phyloP scores from a whole-genome alignment of 2,329 filamentous ascomycete species.

The Chaetothyriales sp. region DNA sequence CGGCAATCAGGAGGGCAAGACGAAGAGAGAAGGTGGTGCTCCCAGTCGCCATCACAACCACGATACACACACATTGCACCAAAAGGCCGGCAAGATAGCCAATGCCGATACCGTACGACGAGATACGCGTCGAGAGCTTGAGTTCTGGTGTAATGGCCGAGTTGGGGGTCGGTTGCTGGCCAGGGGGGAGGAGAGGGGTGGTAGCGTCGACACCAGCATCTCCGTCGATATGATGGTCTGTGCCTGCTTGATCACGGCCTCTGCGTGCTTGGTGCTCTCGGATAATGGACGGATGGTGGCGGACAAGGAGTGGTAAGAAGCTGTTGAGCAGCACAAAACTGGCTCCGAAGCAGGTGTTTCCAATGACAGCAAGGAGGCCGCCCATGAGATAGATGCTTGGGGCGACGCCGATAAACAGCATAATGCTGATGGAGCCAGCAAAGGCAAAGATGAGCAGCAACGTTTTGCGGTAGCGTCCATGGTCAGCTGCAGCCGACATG shows the following conservation, averaged over 20 bases:
- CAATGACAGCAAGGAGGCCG: conserved; percentile 69
- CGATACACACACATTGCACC: conserved; percentile 65
- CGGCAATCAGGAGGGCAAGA: conserved; percentile 72
- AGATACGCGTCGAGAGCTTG: conserved; percentile 74
- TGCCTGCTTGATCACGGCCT: conserved; percentile 3
- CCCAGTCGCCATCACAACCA: conserved; percentile 55
- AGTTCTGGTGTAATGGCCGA: conserved; percentile 49
- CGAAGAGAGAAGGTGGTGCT: conserved; percentile 76
- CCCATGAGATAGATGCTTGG: conserved; percentile 66
- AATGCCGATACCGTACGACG: conserved; percentile 81
- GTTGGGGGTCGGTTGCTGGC: conserved; percentile 15
- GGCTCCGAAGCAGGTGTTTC: conserved; percentile 86
- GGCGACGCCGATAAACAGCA: conserved; percentile 70
- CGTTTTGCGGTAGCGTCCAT: conserved; percentile 80
- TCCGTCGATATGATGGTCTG: conserved; percentile 5
- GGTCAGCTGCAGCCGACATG: conserved; percentile 90
- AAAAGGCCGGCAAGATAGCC: conserved; percentile 79
- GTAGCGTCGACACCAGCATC: conserved; percentile 8
- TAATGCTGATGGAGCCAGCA: conserved; percentile 64
- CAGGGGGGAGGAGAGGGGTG: conserved; percentile 18
- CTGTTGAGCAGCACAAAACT: conserved; percentile 94
- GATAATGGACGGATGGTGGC: conserved; percentile 53
- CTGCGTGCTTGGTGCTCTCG: background rate
- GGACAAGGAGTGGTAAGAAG: conserved; percentile 78
- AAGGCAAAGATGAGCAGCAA: conserved; percentile 75